phyloP scores from a whole-genome alignment of 2,329 filamentous ascomycete genomes.

The Botryosphaeria agaves region DNA sequence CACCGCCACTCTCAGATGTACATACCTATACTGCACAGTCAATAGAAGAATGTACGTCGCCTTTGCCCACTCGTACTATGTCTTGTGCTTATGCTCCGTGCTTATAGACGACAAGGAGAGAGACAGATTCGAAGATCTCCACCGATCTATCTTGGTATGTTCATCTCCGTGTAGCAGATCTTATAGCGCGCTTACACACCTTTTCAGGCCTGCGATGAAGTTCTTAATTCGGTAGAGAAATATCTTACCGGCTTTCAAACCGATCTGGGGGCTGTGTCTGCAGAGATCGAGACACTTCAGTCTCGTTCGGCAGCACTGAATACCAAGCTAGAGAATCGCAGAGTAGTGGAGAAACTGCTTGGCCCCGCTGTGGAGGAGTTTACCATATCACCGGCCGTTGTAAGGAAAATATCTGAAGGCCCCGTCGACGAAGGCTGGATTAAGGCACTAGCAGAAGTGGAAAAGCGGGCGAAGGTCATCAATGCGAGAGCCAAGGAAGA shows the following conservation, averaged over 20 bases:
- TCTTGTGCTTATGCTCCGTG: conserved; percentile 11
- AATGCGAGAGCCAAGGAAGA: conserved; percentile 47
- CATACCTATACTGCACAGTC: conserved; percentile 40
- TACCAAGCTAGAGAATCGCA: conserved; percentile 72
- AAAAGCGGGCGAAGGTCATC: conserved; percentile 56
- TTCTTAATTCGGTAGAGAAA: conserved; percentile 79
- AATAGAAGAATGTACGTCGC: conserved; percentile 52
- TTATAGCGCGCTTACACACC: conserved; percentile 4
- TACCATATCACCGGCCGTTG: conserved; percentile 67
- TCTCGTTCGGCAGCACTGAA: conserved; percentile 70
- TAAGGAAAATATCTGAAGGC: conserved; percentile 74
- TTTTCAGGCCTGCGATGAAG: conserved; percentile 64
- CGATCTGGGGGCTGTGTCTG: conserved; percentile 79
- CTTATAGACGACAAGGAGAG: conserved; percentile 56
- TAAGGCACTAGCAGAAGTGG: conserved; percentile 65
- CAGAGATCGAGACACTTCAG: conserved; percentile 89
- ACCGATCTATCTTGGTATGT: conserved; percentile 54
- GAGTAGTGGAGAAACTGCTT: conserved; percentile 72
- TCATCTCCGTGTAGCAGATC: not conserved
- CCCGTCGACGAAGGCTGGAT: conserved; percentile 83
- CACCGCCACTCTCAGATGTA: conserved; percentile 16
- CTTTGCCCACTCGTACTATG: conserved; percentile 3
- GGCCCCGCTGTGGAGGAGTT: conserved; percentile 85
- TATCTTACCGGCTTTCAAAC: conserved; percentile 88
- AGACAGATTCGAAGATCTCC: conserved; percentile 75